Conservation (phyloP, 2,329 filamentous ascomycete species). For the Scedosporium boydii region DNA sequence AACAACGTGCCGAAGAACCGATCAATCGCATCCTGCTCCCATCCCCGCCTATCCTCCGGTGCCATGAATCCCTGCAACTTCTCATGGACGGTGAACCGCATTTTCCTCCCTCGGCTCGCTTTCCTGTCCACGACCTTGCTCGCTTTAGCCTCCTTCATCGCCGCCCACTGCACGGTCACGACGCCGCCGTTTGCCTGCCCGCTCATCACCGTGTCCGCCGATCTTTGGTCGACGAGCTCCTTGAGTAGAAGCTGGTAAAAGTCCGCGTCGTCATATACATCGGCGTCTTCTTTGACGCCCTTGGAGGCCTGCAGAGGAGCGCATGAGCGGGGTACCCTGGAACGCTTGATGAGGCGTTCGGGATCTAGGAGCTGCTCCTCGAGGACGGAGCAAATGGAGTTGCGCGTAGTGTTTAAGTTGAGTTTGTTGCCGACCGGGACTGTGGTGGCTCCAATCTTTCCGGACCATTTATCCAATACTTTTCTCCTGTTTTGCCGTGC, state of each 20-base stretch:
- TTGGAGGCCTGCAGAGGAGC: slow-evolving; percentile 58
- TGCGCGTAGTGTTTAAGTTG: slow-evolving; percentile 38
- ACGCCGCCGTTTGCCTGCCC: slow-evolving; percentile 32
- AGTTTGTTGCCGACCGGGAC: slow-evolving; percentile 52
- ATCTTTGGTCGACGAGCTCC: slow-evolving; percentile 84
- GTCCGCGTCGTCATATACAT: slow-evolving; percentile 84
- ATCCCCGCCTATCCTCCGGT: slow-evolving; percentile 68
- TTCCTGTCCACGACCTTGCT: slow-evolving; percentile 83
- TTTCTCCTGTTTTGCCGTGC: slow-evolving; percentile 54
- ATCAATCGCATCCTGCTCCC: slow-evolving; percentile 74
- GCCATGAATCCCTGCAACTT: slow-evolving; percentile 99
- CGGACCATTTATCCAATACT: slow-evolving; percentile 83
- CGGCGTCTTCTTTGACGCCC: slow-evolving; percentile 45
- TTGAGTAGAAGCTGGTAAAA: slow-evolving; percentile 93
- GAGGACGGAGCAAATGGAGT: slow-evolving; percentile 58
- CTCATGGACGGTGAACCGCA: slow-evolving; percentile 91
- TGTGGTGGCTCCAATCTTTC: slow-evolving; percentile 54
- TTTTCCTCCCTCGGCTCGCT: slow-evolving; percentile 88
- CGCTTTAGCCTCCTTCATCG: slow-evolving; percentile 67
- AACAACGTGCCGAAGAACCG: slow-evolving; percentile 67
- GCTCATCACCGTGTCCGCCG: slow-evolving; percentile 51
- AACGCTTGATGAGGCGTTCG: slow-evolving; percentile 59
- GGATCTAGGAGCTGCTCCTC: slow-evolving; percentile 57
- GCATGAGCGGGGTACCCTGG: slow-evolving; percentile 64
- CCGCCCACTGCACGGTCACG: slow-evolving; percentile 53